phyloP scores from a whole-genome alignment of 2,329 filamentous ascomycete genomes.

The Clarireedia hainanense region DNA sequence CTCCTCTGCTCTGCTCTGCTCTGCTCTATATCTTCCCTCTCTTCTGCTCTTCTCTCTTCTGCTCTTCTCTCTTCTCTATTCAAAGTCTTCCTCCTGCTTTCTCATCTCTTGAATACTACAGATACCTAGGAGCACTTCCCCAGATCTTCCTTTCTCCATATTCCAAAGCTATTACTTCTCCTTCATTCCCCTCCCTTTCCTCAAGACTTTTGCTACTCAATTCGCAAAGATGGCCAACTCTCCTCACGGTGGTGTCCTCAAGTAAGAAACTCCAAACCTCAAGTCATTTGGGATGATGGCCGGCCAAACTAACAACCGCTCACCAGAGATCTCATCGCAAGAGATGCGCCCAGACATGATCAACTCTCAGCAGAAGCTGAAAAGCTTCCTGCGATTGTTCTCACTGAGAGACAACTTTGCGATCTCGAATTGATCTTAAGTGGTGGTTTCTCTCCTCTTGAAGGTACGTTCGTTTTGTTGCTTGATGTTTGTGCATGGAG shows the following conservation, averaged over 20 bases:
- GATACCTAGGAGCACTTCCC: background rate
- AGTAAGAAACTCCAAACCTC: slow-evolving; percentile 37
- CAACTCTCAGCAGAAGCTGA: slow-evolving; percentile 81
- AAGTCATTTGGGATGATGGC: background rate
- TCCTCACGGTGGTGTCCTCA: slow-evolving; percentile 88
- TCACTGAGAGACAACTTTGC: slow-evolving; percentile 92
- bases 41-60: background rate
- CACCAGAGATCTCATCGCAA: slow-evolving; percentile 70
- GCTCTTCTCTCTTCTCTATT: background rate
- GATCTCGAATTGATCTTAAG: slow-evolving; percentile 96
- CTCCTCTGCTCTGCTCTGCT: background rate
- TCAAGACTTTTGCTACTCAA: background rate
- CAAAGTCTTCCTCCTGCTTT: background rate
- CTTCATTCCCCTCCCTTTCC: background rate
- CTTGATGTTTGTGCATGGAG: slow-evolving; percentile 17
- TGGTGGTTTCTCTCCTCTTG: slow-evolving; percentile 93
- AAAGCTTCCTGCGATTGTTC: slow-evolving; percentile 71
- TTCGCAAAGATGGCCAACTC: slow-evolving; percentile 52
- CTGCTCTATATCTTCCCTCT: background rate
- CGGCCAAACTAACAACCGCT: slow-evolving; percentile 9
- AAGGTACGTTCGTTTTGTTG: slow-evolving; percentile 51
- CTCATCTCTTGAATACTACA: slow-evolving; percentile 4
- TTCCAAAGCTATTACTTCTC: slow-evolving; percentile 2
- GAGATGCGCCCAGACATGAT: slow-evolving; percentile 75
- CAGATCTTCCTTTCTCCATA: background rate